Percentiles rank a stretch among this genome's conserved stretches.
phyloP scores from a whole-genome alignment of 2,329 filamentous ascomycete species.

The Xylariaceae sp. region DNA sequence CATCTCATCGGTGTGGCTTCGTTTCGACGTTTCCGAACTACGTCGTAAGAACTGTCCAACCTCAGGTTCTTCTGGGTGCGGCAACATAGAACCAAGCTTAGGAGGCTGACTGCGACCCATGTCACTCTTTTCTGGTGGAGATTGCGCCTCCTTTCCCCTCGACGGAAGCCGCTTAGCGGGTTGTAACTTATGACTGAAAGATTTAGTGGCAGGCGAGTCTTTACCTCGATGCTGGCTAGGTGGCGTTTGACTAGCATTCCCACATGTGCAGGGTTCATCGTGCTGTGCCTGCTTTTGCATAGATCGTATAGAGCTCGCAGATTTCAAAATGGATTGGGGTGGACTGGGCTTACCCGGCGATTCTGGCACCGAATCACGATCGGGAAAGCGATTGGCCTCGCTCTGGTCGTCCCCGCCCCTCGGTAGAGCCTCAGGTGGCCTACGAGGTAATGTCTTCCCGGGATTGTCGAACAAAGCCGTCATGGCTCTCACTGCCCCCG shows the following conservation, averaged over 20 bases:
- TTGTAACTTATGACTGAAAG: constrained; percentile 16
- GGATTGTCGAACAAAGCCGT: constrained; percentile 46
- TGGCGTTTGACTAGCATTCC: constrained; percentile 4
- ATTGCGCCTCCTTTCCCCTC: constrained; percentile 19
- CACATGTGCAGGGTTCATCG: neutral
- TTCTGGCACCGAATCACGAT: constrained; percentile 11
- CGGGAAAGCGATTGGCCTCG: constrained; percentile 22
- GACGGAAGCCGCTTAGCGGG: constrained; percentile 16
- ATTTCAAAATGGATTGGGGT: neutral
- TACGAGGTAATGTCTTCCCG: constrained; percentile 24
- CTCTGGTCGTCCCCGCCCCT: constrained; percentile 13
- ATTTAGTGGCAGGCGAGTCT: constrained; percentile 12
- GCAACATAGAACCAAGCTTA: constrained; percentile 36
- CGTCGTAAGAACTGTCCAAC: constrained; percentile 37
- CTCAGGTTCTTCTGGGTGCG: constrained; percentile 34
- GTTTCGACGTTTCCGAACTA: constrained; percentile 22
- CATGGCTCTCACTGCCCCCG: constrained; percentile 43
- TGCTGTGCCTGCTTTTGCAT: neutral
- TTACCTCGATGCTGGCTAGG: constrained; percentile 1
- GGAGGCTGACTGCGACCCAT: constrained; percentile 23
- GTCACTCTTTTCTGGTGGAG: constrained; percentile 8
- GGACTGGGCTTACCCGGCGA: constrained; percentile 1
- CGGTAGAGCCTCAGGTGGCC: constrained; percentile 1
- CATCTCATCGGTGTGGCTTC: neutral
- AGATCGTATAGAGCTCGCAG: neutral